Percentiles rank a stretch among this genome's conserved stretches.
phyloP scores from a whole-genome alignment of 805 yeast species.

The Ogataea dorogensis region DNA sequence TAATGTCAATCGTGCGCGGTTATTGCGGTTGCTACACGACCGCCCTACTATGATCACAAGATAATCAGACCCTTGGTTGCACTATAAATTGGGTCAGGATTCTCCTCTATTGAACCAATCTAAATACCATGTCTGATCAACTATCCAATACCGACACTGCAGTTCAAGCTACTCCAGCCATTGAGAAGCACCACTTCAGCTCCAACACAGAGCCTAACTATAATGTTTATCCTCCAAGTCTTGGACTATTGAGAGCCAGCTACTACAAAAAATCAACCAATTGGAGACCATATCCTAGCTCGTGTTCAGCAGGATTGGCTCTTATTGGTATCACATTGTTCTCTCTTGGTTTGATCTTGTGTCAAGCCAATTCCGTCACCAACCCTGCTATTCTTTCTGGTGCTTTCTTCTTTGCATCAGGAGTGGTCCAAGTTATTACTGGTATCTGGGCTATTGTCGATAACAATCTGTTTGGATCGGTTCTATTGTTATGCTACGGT shows the following conservation, averaged over 20 bases:
- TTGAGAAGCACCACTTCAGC: slow-evolving; percentile 3
- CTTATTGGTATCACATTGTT: slow-evolving; percentile 48
- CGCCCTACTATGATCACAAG: too few relatives aligned
- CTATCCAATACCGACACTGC: slow-evolving; percentile 31
- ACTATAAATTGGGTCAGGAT: slow-evolving; percentile 3
- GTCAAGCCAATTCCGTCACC: slow-evolving; percentile 43
- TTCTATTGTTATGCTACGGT: slow-evolving; percentile 47
- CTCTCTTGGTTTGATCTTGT: slow-evolving; percentile 43
- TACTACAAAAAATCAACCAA: slow-evolving; percentile 41
- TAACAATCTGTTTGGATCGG: slow-evolving; percentile 51
- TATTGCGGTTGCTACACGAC: too few relatives aligned
- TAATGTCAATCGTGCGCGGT: too few relatives aligned
- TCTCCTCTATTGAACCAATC: not conserved
- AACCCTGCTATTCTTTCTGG: slow-evolving; percentile 44
- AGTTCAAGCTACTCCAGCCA: slow-evolving; percentile 19
- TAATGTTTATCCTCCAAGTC: slow-evolving; percentile 40
- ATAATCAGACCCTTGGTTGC: too few relatives aligned
- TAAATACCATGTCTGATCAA: slow-evolving; percentile 21
- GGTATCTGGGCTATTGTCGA: slow-evolving; percentile 51
- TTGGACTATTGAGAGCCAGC: slow-evolving; percentile 41
- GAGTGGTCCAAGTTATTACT: slow-evolving; percentile 45
- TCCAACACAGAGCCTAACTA: slow-evolving; percentile 18
- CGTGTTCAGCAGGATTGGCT: slow-evolving; percentile 49
- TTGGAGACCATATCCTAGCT: slow-evolving; percentile 45
- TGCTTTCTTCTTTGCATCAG: slow-evolving; percentile 46